phyloP scores from a whole-genome alignment of 768 basidiomycete genomes.

The Boletellus sp. region DNA sequence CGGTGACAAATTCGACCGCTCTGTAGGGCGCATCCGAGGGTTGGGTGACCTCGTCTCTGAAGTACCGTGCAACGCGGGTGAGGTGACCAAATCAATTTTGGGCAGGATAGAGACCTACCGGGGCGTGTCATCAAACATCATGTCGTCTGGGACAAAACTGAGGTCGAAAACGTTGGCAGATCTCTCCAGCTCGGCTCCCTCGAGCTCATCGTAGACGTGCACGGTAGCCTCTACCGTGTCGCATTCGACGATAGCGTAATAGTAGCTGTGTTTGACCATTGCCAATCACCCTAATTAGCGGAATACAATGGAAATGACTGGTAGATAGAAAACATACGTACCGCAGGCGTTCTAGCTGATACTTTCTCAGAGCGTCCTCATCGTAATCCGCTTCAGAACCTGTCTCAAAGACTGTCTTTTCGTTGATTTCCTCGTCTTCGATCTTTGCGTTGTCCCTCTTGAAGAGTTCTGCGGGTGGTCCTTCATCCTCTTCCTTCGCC shows the following conservation, averaged over 20 bases:
- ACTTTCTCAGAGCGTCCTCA: conserved; percentile 81
- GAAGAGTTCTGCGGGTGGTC: conserved; percentile 85
- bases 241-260: conserved; percentile 92
- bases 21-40: conserved; percentile 59
- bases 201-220: conserved; percentile 80
- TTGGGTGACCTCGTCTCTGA: conserved; percentile 81
- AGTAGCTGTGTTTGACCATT: conserved; percentile 59
- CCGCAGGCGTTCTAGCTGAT: conserved; percentile 92
- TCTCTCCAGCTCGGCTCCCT: conserved; percentile 93
- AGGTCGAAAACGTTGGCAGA: conserved; percentile 96
- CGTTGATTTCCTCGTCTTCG: conserved; percentile 57
- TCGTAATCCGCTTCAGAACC: conserved; percentile 78
- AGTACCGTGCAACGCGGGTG: background rate
- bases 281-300: conserved; percentile 1
- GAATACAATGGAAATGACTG: background rate
- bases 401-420: conserved; percentile 59
- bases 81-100: background rate
- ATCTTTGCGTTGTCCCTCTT: conserved; percentile 41
- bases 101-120: conserved; percentile 42
- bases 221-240: conserved; percentile 72
- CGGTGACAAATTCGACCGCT: conserved; percentile 86
- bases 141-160: conserved; percentile 88
- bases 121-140: conserved; percentile 77
- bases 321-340: conserved; percentile 32
- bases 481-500: conserved; percentile 83